These are phyloP conservation scores for Fragilaria crotonensis DNA, from an alignment of 108 stramenopile genomes.

Conservation along the genomic window DNA sequence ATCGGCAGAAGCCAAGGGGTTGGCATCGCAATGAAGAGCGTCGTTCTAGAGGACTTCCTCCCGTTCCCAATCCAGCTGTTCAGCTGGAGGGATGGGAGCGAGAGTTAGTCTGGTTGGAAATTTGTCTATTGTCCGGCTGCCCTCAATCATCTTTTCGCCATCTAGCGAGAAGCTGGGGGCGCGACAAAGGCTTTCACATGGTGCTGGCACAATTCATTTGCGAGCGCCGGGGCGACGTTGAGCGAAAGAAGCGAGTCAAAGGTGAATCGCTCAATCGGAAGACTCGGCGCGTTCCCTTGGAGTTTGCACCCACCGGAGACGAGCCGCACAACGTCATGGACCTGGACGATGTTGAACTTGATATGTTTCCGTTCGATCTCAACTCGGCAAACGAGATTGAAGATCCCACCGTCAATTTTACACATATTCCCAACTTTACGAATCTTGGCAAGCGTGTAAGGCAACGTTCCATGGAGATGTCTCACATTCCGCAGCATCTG, in stretches of 20 bases:
- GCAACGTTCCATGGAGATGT: too few relatives aligned
- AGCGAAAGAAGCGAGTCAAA: conserved; percentile 43
- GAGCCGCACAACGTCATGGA: background rate
- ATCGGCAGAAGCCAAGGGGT: conserved; percentile 38
- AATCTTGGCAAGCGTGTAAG: background rate
- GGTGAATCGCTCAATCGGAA: conserved; percentile 3
- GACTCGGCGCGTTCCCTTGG: background rate
- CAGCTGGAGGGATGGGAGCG: conserved; percentile 69
- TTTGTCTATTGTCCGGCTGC: conserved; percentile 36
- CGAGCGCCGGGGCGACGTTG: conserved; percentile 51
- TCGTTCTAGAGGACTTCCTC: conserved; percentile 44
- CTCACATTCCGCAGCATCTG: too few relatives aligned
- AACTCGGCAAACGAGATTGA: background rate
- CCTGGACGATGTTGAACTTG: background rate
- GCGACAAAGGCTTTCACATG: conserved; percentile 66
- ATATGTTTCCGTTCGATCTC: background rate
- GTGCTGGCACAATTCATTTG: conserved; percentile 52
- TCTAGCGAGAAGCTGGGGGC: conserved; percentile 61
- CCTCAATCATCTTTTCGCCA: conserved; percentile 41
- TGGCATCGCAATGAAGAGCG: conserved; percentile 76
- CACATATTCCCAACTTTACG: background rate
- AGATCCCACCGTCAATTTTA: background rate
- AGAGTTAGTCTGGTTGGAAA: conserved; percentile 60
- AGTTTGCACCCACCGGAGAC: background rate
- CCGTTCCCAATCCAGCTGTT: conserved; percentile 38